Percentiles rank a stretch among this genome's conserved stretches.
Evolutionary conservation across 306 rosid genomes (phyloP).

Genomic region (Vigna angularis): DNA sequence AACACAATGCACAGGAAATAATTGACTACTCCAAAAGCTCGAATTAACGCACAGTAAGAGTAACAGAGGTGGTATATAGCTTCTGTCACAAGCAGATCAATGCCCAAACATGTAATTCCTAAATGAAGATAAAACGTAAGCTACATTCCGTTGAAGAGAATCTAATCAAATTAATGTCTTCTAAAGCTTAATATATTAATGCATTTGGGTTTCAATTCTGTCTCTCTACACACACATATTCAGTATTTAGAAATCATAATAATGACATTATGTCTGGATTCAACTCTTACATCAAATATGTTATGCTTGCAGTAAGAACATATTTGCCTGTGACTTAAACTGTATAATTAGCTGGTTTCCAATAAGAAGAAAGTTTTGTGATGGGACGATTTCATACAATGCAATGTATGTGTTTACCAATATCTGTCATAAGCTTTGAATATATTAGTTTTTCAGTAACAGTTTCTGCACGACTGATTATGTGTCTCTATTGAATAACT

Average conservation of each 20-base stretch:
- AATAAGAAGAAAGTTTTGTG: background rate
- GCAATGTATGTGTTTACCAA: background rate
- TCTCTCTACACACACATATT: background rate
- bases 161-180: background rate
- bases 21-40: background rate
- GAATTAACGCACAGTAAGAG: background rate
- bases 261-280: background rate
- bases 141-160: background rate
- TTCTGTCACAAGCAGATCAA: background rate
- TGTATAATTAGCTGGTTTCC: too few species aligned
- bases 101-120: background rate
- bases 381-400: background rate
- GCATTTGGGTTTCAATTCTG: background rate
- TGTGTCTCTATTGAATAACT: background rate
- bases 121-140: background rate
- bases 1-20: conserved; percentile 1
- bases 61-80: background rate
- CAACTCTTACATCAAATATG: background rate
- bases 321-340: background rate
- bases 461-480: background rate
- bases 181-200: conserved; percentile 1
- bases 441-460: background rate
- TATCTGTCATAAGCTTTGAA: background rate
- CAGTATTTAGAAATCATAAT: background rate
- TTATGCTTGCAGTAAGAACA: background rate